Conservation (phyloP, 768 basidiomycete genomes). For the Agaricus bisporus region DNA sequence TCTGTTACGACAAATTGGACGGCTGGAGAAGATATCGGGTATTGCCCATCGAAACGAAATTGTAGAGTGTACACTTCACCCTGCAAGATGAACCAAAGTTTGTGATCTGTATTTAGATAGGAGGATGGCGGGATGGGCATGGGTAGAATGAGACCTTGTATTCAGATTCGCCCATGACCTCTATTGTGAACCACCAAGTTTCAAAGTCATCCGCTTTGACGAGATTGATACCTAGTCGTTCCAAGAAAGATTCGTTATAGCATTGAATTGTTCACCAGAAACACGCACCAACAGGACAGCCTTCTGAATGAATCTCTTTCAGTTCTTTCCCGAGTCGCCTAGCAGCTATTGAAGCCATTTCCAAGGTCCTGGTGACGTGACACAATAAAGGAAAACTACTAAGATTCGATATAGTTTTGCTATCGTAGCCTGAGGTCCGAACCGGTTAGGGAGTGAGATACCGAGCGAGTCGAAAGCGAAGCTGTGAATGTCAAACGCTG, state of each 20-base stretch:
- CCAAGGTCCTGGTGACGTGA: not conserved
- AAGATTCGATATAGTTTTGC: too few relatives aligned
- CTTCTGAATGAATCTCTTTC: constrained; percentile 56
- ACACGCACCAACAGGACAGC: constrained; percentile 56
- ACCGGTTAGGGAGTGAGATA: too few relatives aligned
- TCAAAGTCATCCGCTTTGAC: constrained; percentile 71
- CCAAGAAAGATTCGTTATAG: not conserved
- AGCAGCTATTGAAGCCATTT: constrained; percentile 58
- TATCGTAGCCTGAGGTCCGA: too few relatives aligned
- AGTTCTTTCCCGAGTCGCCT: constrained; percentile 70
- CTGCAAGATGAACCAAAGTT: constrained; percentile 29
- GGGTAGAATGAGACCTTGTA: constrained; percentile 47
- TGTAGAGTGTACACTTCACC: constrained; percentile 72
- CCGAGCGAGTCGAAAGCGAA: too few relatives aligned
- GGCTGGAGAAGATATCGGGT: constrained; percentile 84
- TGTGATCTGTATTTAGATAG: not conserved
- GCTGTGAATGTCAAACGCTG: too few relatives aligned
- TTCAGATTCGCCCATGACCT: constrained; percentile 78
- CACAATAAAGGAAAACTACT: not conserved
- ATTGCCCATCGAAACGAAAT: constrained; percentile 76
- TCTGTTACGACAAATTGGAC: constrained; percentile 78
- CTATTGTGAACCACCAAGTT: constrained; percentile 73
- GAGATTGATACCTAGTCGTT: constrained; percentile 58
- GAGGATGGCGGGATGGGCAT: not conserved
- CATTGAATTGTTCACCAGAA: not conserved